Evolutionary conservation across 2,329 filamentous ascomycete species (phyloP).

Genomic region (Nigrograna mackinnonii): DNA sequence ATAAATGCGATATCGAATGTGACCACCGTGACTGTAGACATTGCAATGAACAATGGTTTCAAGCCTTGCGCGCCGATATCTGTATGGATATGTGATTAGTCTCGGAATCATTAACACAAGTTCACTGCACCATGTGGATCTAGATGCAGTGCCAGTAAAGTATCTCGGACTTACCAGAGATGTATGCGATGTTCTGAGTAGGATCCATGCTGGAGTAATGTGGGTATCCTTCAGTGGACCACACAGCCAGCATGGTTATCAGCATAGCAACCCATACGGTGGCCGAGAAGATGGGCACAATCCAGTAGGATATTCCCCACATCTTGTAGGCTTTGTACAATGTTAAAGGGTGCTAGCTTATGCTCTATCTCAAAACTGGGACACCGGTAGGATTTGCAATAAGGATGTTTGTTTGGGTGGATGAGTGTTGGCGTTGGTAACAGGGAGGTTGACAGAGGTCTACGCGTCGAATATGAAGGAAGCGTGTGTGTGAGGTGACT

Average conservation of each 20-base stretch:
- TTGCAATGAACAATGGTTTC: slow-evolving; percentile 78
- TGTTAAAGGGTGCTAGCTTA: no score
- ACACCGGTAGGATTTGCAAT: no score
- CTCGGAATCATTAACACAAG: slow-evolving; percentile 25
- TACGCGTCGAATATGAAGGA: no score
- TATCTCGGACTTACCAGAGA: slow-evolving; percentile 60
- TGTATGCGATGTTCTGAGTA: slow-evolving; percentile 69
- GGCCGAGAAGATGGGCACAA: slow-evolving; percentile 71
- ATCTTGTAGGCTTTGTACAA: no score
- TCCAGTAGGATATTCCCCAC: slow-evolving; percentile 55
- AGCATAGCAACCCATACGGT: slow-evolving; percentile 60
- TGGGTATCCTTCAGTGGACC: slow-evolving; percentile 62
- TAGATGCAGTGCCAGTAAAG: slow-evolving; percentile 6
- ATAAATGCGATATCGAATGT: slow-evolving; percentile 81
- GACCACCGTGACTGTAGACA: slow-evolving; percentile 71
- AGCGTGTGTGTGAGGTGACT: no score
- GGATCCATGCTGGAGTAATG: slow-evolving; percentile 64
- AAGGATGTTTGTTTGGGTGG: no score
- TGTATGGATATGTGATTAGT: slow-evolving; percentile 4
- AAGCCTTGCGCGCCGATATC: slow-evolving; percentile 64
- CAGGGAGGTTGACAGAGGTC: no score
- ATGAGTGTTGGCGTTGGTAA: no score
- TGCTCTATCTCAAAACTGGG: no score
- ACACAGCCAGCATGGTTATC: slow-evolving; percentile 71
- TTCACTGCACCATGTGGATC: no score